Evolutionary conservation across 768 basidiomycete genomes (phyloP).

Genomic region (Mycena rebaudengoi): DNA sequence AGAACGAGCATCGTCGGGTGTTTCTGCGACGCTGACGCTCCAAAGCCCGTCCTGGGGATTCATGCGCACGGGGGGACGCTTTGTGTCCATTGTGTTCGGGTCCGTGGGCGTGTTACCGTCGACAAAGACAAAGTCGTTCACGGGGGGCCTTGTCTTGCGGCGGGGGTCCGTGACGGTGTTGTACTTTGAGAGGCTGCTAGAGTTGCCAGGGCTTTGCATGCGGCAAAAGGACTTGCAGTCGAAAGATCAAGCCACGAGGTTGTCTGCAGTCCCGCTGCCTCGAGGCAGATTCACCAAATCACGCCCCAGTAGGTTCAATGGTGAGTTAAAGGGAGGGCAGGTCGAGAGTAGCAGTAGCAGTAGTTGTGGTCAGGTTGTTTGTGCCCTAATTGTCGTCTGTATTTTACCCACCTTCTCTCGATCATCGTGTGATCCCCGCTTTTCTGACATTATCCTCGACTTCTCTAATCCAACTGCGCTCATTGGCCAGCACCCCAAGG

Average conservation of each 20-base stretch:
- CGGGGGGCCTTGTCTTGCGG: constrained; percentile 20
- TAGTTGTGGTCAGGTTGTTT: too few species aligned
- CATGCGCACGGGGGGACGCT: constrained; percentile 65
- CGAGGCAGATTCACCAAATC: too few species aligned
- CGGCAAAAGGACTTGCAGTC: not conserved
- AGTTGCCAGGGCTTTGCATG: constrained; percentile 16
- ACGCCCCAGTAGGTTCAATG: too few species aligned
- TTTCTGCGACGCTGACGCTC: constrained; percentile 90
- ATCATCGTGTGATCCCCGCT: too few species aligned
- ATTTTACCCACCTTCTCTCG: too few species aligned
- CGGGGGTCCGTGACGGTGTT: constrained; percentile 25
- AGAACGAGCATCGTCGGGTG: constrained; percentile 73
- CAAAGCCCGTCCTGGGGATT: constrained; percentile 85
- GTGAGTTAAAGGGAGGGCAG: too few species aligned
- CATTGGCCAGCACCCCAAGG: too few species aligned
- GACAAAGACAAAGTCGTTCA: constrained; percentile 33
- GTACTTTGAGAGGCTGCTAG: constrained; percentile 18
- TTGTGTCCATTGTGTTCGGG: constrained; percentile 49
- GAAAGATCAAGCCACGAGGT: constrained; percentile 14
- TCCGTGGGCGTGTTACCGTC: constrained; percentile 53
- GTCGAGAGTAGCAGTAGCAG: too few species aligned
- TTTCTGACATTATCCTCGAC: too few species aligned
- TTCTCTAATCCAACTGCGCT: too few species aligned
- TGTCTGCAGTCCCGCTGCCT: constrained; percentile 25
- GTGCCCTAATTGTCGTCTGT: too few species aligned